Evolutionary conservation across 1,139 yeast genomes (phyloP).

Genomic region (Protomyces lactucae-debilis): DNA sequence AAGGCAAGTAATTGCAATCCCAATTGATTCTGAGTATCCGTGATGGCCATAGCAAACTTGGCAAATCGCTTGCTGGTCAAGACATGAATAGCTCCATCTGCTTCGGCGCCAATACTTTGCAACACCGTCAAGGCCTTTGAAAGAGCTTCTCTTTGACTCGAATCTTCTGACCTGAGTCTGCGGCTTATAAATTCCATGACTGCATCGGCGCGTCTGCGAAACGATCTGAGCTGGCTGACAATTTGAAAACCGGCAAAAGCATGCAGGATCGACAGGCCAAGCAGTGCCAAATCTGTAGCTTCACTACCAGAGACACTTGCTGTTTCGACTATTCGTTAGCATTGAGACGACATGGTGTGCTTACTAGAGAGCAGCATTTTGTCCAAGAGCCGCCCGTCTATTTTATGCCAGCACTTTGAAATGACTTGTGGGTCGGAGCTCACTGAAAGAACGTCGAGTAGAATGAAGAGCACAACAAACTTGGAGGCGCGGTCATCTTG

Average conservation of each 20-base stretch:
- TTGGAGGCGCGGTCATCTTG: constrained; percentile 14
- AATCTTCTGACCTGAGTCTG: background rate
- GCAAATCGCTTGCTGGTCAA: background rate
- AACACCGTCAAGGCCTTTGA: background rate
- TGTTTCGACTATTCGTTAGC: background rate
- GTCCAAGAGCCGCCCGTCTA: constrained; percentile 8
- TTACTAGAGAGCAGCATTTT: constrained; percentile 9
- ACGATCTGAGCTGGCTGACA: background rate
- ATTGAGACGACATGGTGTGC: too few species aligned
- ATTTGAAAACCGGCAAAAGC: background rate
- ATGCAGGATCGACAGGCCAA: constrained; percentile 8
- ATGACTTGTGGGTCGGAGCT: background rate
- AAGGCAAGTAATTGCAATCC: background rate
- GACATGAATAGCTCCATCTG: constrained; percentile 6
- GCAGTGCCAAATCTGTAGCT: background rate
- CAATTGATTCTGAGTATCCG: background rate
- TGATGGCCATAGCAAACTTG: background rate
- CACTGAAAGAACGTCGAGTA: background rate
- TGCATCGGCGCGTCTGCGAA: background rate
- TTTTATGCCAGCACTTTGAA: background rate
- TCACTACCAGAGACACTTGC: background rate
- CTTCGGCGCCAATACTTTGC: background rate
- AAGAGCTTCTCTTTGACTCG: background rate
- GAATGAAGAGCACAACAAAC: constrained; percentile 7
- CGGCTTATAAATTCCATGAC: background rate